Evolutionary conservation across 805 yeast species (phyloP).

Genomic region (Hanseniaspora lachancei): DNA sequence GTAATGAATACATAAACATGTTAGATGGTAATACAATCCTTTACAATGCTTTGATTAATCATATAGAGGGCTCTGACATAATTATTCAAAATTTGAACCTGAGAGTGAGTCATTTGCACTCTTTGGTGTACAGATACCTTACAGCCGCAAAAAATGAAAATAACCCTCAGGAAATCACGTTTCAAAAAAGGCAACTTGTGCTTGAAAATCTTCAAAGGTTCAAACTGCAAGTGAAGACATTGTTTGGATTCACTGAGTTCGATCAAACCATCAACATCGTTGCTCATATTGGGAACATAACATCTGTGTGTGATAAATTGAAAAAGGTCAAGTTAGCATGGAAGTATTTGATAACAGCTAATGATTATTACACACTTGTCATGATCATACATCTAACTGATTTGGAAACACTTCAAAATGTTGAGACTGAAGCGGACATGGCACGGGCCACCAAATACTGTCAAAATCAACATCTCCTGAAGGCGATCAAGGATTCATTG

Average conservation of each 20-base stretch:
- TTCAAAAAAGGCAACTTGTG: neutral
- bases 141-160: conserved; percentile 6
- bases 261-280: neutral
- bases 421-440: neutral
- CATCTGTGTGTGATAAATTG: neutral
- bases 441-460: neutral
- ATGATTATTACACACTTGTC: neutral
- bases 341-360: neutral
- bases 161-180: neutral
- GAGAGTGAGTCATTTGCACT: neutral
- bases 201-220: neutral
- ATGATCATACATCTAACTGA: conserved; percentile 5
- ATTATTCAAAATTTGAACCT: conserved; percentile 5
- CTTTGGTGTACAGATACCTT: conserved; percentile 9
- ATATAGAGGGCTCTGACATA: neutral
- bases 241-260: neutral
- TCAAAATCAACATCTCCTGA: neutral
- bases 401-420: conserved; percentile 4
- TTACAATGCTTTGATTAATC: neutral
- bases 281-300: neutral
- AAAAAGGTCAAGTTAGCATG: conserved; percentile 1
- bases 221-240: neutral
- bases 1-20: neutral
- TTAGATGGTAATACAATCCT: neutral
- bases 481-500: neutral